Evolutionary conservation across 768 basidiomycete species (phyloP).

Genomic region (Suillus hirtellus): DNA sequence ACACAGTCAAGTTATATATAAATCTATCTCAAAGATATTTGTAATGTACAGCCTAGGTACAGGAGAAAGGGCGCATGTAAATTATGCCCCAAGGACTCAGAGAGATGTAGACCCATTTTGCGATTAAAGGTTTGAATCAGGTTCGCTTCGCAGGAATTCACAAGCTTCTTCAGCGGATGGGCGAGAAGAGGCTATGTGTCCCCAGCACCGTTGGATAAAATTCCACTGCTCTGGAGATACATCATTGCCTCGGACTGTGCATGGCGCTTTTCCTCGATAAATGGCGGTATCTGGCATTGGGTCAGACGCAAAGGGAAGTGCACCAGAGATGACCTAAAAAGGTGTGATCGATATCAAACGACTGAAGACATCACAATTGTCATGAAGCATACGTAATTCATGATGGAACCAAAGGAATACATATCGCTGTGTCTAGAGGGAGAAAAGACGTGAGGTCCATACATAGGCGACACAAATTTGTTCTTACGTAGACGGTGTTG

Average conservation of each 20-base stretch:
- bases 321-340: conserved; percentile 3
- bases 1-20: background rate
- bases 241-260: background rate
- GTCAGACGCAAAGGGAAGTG: background rate
- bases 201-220: conserved; percentile 1
- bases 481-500: background rate
- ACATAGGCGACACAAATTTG: background rate
- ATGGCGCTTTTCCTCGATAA: background rate
- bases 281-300: background rate
- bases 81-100: background rate
- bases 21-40: background rate
- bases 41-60: background rate
- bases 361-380: too few relatives aligned
- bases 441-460: background rate
- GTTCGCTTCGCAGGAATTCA: background rate
- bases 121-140: background rate
- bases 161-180: conserved; percentile 4
- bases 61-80: background rate
- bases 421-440: background rate
- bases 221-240: background rate
- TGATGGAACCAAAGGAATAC: conserved; percentile 5
- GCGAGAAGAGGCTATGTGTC: background rate
- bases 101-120: background rate
- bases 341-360: background rate
- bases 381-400: conserved; percentile 1